Evolutionary conservation across 805 yeast genomes (phyloP).

Genomic region (Candida xyloterini): DNA sequence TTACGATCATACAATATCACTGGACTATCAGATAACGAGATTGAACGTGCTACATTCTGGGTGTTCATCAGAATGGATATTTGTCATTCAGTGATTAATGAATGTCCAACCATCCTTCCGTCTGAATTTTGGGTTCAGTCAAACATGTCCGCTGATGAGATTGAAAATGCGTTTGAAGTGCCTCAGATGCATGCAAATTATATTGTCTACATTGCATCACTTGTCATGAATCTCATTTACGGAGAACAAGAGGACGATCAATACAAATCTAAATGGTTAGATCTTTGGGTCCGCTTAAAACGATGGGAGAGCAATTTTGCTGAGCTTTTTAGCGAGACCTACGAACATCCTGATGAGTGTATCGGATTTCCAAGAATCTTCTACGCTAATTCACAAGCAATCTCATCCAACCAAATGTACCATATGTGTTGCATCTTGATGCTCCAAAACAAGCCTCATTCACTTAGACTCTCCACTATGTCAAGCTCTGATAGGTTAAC

Average conservation of each 20-base stretch:
- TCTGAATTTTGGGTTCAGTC: slow-evolving; percentile 36
- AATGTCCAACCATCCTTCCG: slow-evolving; percentile 36
- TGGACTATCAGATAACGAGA: slow-evolving; percentile 32
- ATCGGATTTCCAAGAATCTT: slow-evolving; percentile 38
- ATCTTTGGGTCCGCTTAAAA: slow-evolving; percentile 35
- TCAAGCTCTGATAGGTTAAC: slow-evolving; percentile 8
- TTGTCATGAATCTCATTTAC: slow-evolving; percentile 35
- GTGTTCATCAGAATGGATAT: slow-evolving; percentile 42
- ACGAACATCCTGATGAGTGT: slow-evolving; percentile 28
- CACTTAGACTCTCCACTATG: slow-evolving; percentile 25
- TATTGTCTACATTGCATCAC: slow-evolving; percentile 36
- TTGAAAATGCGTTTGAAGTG: slow-evolving; percentile 23
- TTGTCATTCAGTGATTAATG: slow-evolving; percentile 39
- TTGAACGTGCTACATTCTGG: slow-evolving; percentile 41
- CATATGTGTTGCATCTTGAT: slow-evolving; percentile 42
- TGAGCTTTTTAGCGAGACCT: slow-evolving; percentile 34
- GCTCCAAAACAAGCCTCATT: slow-evolving; percentile 40
- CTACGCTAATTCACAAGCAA: slow-evolving; percentile 40
- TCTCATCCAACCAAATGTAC: slow-evolving; percentile 39
- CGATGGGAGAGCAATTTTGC: slow-evolving; percentile 33
- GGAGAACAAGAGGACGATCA: slow-evolving; percentile 25
- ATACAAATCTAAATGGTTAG: slow-evolving; percentile 36
- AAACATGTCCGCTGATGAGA: slow-evolving; percentile 24
- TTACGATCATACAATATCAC: slow-evolving; percentile 36
- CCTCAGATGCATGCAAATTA: slow-evolving; percentile 38